Evolutionary conservation across 2,329 filamentous ascomycete genomes (phyloP).

Genomic region (Diplodia sapinea): DNA sequence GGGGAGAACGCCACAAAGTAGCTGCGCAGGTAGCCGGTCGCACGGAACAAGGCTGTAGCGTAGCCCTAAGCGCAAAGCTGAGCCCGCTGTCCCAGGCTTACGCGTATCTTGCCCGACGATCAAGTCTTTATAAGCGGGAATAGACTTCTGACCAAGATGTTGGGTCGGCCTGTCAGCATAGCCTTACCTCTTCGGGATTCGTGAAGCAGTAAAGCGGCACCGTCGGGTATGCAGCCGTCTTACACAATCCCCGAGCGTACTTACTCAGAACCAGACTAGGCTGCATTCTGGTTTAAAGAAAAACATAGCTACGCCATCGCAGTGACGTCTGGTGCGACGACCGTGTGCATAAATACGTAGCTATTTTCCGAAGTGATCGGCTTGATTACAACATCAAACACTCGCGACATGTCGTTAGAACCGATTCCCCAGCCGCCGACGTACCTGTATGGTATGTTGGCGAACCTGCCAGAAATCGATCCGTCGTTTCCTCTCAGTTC

Average conservation of each 20-base stretch:
- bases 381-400: background rate
- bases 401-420: background rate
- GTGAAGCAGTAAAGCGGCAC: background rate
- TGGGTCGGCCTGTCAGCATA: background rate
- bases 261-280: conserved; percentile 6
- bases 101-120: too few species aligned
- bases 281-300: background rate
- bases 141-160: too few species aligned
- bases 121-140: too few species aligned
- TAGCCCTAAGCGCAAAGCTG: too few species aligned
- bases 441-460: conserved; percentile 32
- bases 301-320: background rate
- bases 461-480: conserved; percentile 38
- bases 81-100: too few species aligned
- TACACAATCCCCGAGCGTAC: conserved; percentile 11
- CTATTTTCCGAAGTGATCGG: background rate
- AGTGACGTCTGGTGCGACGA: too few species aligned
- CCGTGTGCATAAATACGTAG: background rate
- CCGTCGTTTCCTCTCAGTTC: conserved; percentile 33
- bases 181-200: background rate
- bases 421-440: conserved; percentile 35
- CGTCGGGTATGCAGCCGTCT: background rate
- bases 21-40: too few species aligned
- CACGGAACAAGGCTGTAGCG: too few species aligned
- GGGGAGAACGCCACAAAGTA: too few species aligned